phyloP scores from a whole-genome alignment of 208 protist genomes.

The Zelonia costaricensis region DNA sequence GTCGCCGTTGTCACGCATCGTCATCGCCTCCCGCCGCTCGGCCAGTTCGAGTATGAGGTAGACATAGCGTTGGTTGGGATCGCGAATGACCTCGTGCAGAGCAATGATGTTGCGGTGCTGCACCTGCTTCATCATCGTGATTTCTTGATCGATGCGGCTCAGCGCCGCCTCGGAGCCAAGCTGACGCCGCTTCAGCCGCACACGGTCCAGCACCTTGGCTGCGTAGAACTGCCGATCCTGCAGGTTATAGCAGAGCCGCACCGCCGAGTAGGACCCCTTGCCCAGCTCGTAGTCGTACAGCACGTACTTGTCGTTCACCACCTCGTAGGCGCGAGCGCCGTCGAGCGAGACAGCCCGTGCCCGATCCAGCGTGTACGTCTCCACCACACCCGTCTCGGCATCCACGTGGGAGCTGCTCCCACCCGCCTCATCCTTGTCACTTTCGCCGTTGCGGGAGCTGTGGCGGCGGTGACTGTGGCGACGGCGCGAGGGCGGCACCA shows the following conservation, averaged over 20 bases:
- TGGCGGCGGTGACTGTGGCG: neutral
- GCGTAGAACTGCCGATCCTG: conserved; percentile 53
- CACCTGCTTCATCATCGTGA: conserved; percentile 93
- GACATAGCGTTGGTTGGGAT: conserved; percentile 77
- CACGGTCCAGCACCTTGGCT: conserved; percentile 56
- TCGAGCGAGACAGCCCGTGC: conserved; percentile 1
- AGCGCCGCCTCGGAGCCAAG: conserved; percentile 34
- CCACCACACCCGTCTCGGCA: conserved; percentile 14
- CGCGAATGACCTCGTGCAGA: conserved; percentile 94
- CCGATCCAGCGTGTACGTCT: conserved; percentile 15
- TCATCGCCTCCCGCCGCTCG: conserved; percentile 49
- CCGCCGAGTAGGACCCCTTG: conserved; percentile 61
- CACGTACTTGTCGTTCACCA: conserved; percentile 75
- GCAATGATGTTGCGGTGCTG: conserved; percentile 91
- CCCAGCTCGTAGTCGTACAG: conserved; percentile 58
- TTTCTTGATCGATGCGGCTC: conserved; percentile 68
- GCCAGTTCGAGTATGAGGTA: conserved; percentile 90
- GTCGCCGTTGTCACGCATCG: conserved; percentile 44
- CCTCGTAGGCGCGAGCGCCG: conserved; percentile 20
- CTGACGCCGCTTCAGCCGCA: conserved; percentile 34
- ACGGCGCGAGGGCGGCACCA: neutral
- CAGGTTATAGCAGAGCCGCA: conserved; percentile 60
- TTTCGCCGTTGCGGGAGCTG: neutral
- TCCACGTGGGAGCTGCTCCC: neutral
- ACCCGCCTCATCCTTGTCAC: neutral